Evolutionary conservation across 2,329 filamentous ascomycete genomes (phyloP).

Genomic region (Stagonosporopsis vannaccii): DNA sequence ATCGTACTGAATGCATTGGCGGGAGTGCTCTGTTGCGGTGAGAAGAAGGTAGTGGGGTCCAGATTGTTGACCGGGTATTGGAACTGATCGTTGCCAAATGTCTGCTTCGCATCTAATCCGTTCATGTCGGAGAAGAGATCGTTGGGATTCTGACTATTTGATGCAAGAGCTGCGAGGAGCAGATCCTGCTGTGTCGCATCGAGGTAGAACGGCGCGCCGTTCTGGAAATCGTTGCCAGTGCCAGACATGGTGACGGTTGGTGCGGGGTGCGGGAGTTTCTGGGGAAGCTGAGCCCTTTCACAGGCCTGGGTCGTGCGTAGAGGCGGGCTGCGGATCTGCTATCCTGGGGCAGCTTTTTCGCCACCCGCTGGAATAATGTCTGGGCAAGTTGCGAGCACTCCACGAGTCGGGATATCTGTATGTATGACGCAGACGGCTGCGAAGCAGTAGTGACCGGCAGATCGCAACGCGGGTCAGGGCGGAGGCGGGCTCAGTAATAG

Average conservation of each 20-base stretch:
- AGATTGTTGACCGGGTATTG: conserved; percentile 45
- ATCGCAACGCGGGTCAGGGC: conserved; percentile 21
- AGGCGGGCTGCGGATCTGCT: conserved; percentile 9
- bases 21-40: conserved; percentile 47
- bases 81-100: conserved; percentile 35
- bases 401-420: conserved; percentile 5
- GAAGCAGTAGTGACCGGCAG: conserved; percentile 5
- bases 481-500: conserved; percentile 10
- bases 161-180: conserved; percentile 56
- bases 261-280: conserved; percentile 24
- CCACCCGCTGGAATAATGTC: conserved; percentile 12
- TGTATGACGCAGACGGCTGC: conserved; percentile 24
- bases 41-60: conserved; percentile 46
- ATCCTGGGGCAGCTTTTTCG: conserved; percentile 10
- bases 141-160: conserved; percentile 51
- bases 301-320: not conserved
- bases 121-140: conserved; percentile 33
- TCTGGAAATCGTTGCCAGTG: conserved; percentile 49
- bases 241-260: conserved; percentile 44
- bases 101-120: conserved; percentile 19
- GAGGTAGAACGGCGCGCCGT: conserved; percentile 53
- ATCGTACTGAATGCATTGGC: conserved; percentile 57
- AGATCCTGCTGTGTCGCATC: conserved; percentile 57
- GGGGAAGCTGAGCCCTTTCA: conserved; percentile 2
- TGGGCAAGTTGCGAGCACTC: conserved; percentile 5